phyloP scores from a whole-genome alignment of 192 early-diverging fungal genomes.

The Phlyctochytrium bullatum region DNA sequence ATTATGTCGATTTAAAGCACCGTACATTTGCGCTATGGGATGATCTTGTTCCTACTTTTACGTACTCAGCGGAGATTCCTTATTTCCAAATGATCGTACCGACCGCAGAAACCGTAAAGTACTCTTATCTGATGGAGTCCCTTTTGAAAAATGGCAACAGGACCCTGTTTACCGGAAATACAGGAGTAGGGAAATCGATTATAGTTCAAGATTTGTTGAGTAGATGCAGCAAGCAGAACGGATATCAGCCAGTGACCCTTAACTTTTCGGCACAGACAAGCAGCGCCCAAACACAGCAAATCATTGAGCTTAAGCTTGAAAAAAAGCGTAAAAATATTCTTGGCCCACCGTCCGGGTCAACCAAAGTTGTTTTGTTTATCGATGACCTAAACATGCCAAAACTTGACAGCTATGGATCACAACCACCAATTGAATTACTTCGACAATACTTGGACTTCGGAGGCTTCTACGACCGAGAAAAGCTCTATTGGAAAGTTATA shows the following conservation, averaged over 20 bases:
- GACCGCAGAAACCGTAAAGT: constrained; percentile 57
- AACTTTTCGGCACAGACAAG: constrained; percentile 63
- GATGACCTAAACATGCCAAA: constrained; percentile 66
- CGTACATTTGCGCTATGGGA: constrained; percentile 53
- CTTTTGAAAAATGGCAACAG: constrained; percentile 42
- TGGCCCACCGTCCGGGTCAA: constrained; percentile 53
- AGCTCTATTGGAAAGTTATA: constrained; percentile 53
- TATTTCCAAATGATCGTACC: constrained; percentile 67
- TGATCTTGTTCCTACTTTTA: constrained; percentile 54
- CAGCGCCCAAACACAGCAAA: constrained; percentile 57
- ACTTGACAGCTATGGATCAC: constrained; percentile 59
- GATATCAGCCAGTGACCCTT: constrained; percentile 45
- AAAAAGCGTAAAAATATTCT: constrained; percentile 61
- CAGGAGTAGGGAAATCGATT: constrained; percentile 59
- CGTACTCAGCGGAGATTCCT: constrained; percentile 50
- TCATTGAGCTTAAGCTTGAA: constrained; percentile 60
- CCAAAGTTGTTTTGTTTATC: constrained; percentile 57
- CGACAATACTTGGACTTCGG: constrained; percentile 56
- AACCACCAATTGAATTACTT: constrained; percentile 56
- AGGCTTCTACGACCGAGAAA: constrained; percentile 62
- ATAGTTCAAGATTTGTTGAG: constrained; percentile 56
- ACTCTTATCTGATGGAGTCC: constrained; percentile 51
- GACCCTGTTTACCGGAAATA: constrained; percentile 54
- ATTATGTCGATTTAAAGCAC: constrained; percentile 52
- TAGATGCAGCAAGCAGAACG: constrained; percentile 42